Evolutionary conservation across 805 yeast species (phyloP).

Genomic region (Candida germanica): DNA sequence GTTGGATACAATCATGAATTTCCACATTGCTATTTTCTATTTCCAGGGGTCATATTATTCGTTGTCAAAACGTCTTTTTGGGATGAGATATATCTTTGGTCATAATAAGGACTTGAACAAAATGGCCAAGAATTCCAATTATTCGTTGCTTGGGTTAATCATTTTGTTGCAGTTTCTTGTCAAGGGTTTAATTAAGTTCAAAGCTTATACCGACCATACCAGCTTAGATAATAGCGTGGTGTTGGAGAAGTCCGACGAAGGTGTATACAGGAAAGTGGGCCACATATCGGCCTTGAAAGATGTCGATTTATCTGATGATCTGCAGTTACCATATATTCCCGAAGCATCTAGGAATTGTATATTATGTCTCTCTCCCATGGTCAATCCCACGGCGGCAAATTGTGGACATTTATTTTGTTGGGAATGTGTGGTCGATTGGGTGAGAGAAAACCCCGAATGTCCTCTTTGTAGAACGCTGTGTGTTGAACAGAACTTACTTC

Average conservation of each 20-base stretch:
- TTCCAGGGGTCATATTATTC: slow-evolving; percentile 80
- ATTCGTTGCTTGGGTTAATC: slow-evolving; percentile 69
- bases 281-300: slow-evolving; percentile 6
- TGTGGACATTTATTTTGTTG: slow-evolving; percentile 96
- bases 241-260: slow-evolving; percentile 10
- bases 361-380: slow-evolving; percentile 78
- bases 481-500: slow-evolving; percentile 58
- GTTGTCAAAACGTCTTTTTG: slow-evolving; percentile 70
- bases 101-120: slow-evolving; percentile 48
- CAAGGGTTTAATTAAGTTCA: slow-evolving; percentile 36
- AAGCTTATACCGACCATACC: slow-evolving; percentile 21
- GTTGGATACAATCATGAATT: slow-evolving; percentile 53
- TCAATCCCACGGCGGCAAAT: slow-evolving; percentile 76
- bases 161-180: slow-evolving; percentile 52
- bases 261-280: slow-evolving; percentile 5
- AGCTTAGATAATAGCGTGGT: slow-evolving; percentile 8
- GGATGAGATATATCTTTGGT: slow-evolving; percentile 74
- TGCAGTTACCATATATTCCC: slow-evolving; percentile 63
- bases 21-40: slow-evolving; percentile 81
- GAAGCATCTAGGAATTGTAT: slow-evolving; percentile 72
- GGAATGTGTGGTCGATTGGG: slow-evolving; percentile 88
- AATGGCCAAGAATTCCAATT: slow-evolving; percentile 52
- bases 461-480: slow-evolving; percentile 83
- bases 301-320: slow-evolving; percentile 53
- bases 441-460: slow-evolving; percentile 82